phyloP scores from a whole-genome alignment of 2,329 filamentous ascomycete species.

The Pseudofabraea citricarpa region DNA sequence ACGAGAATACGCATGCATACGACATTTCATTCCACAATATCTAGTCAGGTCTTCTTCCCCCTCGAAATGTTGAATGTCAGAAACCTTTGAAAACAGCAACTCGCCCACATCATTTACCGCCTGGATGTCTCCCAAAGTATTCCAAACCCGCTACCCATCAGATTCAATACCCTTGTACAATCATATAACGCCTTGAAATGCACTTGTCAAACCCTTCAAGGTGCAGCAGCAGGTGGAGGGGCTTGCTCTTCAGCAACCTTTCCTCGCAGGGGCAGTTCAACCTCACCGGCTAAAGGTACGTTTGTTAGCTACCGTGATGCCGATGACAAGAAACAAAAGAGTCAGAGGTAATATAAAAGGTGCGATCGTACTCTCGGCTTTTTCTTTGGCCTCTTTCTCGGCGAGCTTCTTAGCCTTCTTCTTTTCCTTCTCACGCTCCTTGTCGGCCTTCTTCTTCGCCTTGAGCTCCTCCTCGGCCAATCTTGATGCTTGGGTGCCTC shows the following conservation, averaged over 20 bases:
- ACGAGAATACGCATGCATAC: background rate
- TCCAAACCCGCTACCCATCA: too few relatives aligned
- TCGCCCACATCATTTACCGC: background rate
- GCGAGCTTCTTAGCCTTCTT: conserved; percentile 38
- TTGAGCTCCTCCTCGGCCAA: conserved; percentile 65
- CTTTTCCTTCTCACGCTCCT: conserved; percentile 37
- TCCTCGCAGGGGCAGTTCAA: conserved; percentile 22
- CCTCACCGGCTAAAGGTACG: conserved; percentile 3
- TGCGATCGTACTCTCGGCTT: background rate
- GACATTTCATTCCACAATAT: background rate
- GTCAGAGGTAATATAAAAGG: background rate
- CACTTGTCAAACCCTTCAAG: conserved; percentile 9
- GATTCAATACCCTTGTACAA: too few relatives aligned
- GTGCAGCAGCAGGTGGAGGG: conserved; percentile 26
- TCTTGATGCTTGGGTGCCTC: conserved; percentile 61
- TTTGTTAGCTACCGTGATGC: background rate
- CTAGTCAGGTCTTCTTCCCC: background rate
- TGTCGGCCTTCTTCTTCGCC: conserved; percentile 29
- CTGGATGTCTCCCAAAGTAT: background rate
- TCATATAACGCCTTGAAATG: too few relatives aligned
- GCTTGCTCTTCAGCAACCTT: conserved; percentile 26
- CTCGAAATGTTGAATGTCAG: background rate
- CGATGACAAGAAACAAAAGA: background rate
- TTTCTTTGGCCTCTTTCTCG: conserved; percentile 24
- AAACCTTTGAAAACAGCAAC: background rate